A percentile compares a stretch with the other conserved stretches of the same genome.
phyloP scores from a whole-genome alignment of 805 yeast genomes.

The Candida koratica region DNA sequence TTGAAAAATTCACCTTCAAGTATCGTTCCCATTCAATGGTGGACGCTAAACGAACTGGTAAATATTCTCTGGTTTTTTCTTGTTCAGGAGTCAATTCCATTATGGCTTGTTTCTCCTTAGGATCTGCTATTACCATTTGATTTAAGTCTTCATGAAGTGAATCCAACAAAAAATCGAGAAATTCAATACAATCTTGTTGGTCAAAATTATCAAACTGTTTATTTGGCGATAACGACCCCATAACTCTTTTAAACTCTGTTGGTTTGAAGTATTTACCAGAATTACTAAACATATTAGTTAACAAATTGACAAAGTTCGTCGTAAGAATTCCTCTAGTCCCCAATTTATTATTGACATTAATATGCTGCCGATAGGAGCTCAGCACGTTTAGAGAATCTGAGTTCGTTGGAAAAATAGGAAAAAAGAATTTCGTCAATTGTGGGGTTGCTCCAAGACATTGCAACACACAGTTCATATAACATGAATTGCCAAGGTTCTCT shows the following conservation, averaged over 20 bases:
- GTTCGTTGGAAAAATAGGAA: slow-evolving; percentile 24
- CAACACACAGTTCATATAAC: slow-evolving; percentile 88
- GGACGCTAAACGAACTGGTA: slow-evolving; percentile 77
- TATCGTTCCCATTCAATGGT: slow-evolving; percentile 92
- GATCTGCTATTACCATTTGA: slow-evolving; percentile 42
- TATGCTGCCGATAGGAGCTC: slow-evolving; percentile 60
- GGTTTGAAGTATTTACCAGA: slow-evolving; percentile 54
- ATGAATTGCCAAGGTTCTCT: slow-evolving; percentile 80
- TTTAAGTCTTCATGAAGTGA: slow-evolving; percentile 82
- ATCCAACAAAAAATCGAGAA: slow-evolving; percentile 69
- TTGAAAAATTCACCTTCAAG: slow-evolving; percentile 70
- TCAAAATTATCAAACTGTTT: slow-evolving; percentile 59
- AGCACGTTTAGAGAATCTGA: slow-evolving; percentile 19
- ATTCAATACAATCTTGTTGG: slow-evolving; percentile 86
- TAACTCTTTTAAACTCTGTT: slow-evolving; percentile 55
- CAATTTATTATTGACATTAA: slow-evolving; percentile 66
- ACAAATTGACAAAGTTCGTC: slow-evolving; percentile 57
- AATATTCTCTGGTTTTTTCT: slow-evolving; percentile 64
- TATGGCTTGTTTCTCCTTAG: slow-evolving; percentile 31
- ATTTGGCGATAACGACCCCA: slow-evolving; percentile 61
- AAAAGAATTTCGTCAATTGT: slow-evolving; percentile 59
- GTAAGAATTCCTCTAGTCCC: slow-evolving; percentile 83
- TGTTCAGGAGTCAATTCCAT: slow-evolving; percentile 56
- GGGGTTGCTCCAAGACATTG: slow-evolving; percentile 80
- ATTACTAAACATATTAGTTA: slow-evolving; percentile 50